A percentile compares a stretch with the other conserved stretches of the same genome.
phyloP scores from a whole-genome alignment of 2,329 filamentous ascomycete genomes.

The Aureobasidium sp. region DNA sequence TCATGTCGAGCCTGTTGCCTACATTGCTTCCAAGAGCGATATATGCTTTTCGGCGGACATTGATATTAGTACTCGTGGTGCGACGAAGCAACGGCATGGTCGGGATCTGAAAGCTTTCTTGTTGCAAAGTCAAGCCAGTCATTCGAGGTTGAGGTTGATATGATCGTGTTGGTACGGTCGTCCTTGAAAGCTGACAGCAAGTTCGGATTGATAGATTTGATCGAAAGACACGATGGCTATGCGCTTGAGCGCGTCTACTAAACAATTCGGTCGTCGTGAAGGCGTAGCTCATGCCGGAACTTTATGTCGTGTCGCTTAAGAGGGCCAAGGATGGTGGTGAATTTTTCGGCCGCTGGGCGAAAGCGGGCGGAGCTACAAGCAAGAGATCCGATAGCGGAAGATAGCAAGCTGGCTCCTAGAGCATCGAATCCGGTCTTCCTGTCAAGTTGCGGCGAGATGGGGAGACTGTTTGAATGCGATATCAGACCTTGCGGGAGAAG shows the following conservation, averaged over 20 bases:
- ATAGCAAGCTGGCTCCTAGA: background rate
- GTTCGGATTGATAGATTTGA: background rate
- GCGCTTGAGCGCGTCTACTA: background rate
- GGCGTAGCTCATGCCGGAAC: background rate
- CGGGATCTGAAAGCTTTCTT: background rate
- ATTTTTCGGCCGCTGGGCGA: slow-evolving; percentile 11
- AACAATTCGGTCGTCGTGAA: background rate
- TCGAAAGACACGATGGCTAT: background rate
- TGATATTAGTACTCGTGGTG: background rate
- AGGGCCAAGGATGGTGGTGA: background rate
- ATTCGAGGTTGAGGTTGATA: background rate
- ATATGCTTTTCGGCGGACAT: slow-evolving; percentile 49
- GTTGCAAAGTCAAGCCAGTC: slow-evolving; percentile 2
- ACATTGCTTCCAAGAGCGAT: slow-evolving; percentile 91
- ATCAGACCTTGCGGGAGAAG: background rate
- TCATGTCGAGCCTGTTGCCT: slow-evolving; percentile 75
- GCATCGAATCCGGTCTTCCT: background rate
- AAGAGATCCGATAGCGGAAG: slow-evolving; percentile 9
- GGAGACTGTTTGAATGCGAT: background rate
- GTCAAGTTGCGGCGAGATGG: background rate
- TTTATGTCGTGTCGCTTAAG: background rate
- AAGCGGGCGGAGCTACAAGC: background rate
- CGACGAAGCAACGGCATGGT: background rate
- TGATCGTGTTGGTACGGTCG: background rate
- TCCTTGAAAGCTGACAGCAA: background rate